phyloP scores from a whole-genome alignment of 306 rosid species.

The Corylus americana region DNA sequence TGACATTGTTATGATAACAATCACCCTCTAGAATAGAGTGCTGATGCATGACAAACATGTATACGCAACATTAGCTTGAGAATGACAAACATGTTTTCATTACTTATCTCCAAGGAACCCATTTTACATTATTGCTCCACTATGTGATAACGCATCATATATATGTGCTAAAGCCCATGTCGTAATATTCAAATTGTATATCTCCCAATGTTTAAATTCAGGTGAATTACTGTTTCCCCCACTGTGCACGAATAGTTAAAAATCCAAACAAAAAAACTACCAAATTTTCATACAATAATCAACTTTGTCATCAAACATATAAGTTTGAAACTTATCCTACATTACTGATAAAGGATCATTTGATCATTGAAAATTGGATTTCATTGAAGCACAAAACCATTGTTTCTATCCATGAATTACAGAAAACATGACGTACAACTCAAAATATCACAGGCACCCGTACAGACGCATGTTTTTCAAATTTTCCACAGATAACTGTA shows the following conservation, averaged over 20 bases:
- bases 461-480: no score
- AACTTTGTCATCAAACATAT: background rate
- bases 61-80: constrained; percentile 9
- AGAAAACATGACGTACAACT: background rate
- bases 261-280: background rate
- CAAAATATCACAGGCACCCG: background rate
- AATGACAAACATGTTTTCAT: background rate
- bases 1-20: background rate
- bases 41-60: background rate
- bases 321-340: background rate
- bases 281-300: background rate
- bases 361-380: background rate
- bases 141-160: background rate
- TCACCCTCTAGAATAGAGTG: background rate
- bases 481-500: constrained; percentile 4
- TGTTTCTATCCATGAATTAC: background rate
- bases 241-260: background rate
- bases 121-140: background rate
- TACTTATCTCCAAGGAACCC: background rate
- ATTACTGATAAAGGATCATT: no score
- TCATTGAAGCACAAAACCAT: background rate
- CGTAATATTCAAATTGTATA: background rate
- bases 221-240: background rate
- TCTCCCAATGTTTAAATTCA: background rate
- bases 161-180: background rate